Percentiles rank a stretch among this genome's conserved stretches.
Conservation (phyloP, 345 rosid species). For the Murraya koenigii region DNA sequence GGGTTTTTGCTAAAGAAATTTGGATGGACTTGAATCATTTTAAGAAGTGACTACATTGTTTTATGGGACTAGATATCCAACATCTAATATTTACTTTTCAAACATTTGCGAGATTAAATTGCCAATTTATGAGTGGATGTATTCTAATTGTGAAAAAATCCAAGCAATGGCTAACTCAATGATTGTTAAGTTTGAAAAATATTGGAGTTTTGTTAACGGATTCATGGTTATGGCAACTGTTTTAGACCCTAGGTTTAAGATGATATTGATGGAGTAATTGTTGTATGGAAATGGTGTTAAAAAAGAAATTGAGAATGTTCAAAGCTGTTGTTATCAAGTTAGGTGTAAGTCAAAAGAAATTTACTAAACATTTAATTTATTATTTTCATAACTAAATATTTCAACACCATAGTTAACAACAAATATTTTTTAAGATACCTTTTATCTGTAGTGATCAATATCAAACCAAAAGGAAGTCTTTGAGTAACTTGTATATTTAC, state of each 20-base stretch:
- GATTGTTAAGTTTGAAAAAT: constrained; percentile 3
- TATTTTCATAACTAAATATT: too few relatives aligned
- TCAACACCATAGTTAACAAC: too few relatives aligned
- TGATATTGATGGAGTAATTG: neutral
- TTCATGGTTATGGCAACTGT: neutral
- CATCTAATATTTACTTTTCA: neutral
- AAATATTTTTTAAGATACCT: too few relatives aligned
- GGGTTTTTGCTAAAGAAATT: neutral
- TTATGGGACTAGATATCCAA: constrained; percentile 1
- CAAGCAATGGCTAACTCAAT: neutral
- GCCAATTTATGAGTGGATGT: neutral
- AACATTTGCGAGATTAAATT: neutral
- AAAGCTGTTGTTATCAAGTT: neutral
- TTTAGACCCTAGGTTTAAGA: constrained; percentile 5
- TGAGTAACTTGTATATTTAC: too few relatives aligned
- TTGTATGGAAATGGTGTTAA: neutral
- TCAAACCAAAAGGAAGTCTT: too few relatives aligned
- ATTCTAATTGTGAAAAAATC: neutral
- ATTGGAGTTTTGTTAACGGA: neutral
- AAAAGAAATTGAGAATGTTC: neutral
- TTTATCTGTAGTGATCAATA: too few relatives aligned
- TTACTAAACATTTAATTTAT: too few relatives aligned
- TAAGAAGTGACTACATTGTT: neutral
- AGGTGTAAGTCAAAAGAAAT: too few relatives aligned
- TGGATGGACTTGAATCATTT: neutral